Evolutionary conservation across 78 protist species (phyloP).

Genomic region (Dictyostelium purpureum): DNA sequence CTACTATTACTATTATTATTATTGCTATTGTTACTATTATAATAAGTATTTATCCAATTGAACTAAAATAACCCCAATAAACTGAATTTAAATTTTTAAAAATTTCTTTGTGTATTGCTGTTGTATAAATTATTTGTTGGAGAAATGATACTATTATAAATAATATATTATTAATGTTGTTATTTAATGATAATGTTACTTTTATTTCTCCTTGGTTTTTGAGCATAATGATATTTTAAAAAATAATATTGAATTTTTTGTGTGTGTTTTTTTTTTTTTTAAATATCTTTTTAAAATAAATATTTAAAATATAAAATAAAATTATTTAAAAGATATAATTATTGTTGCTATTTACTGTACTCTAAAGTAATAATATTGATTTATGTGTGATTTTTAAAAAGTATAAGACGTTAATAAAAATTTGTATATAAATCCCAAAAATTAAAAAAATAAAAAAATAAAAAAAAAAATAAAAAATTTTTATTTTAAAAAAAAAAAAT

Average conservation of each 20-base stretch:
- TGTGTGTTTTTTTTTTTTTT: background rate
- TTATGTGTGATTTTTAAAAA: no score
- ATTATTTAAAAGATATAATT: no score
- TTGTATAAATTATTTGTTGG: no score
- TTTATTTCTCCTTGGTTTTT: background rate
- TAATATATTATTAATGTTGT: background rate
- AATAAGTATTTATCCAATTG: background rate
- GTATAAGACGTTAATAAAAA: background rate
- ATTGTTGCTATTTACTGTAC: background rate
- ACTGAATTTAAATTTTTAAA: no score
- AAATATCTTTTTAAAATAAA: background rate
- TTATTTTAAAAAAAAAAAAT: no score
- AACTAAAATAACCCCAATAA: constrained; percentile 7
- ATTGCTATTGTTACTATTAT: background rate
- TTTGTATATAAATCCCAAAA: no score
- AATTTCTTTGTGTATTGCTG: no score
- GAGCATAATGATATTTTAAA: background rate
- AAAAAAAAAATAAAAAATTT: no score
- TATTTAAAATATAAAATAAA: no score
- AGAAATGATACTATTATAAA: no score
- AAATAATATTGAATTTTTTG: background rate
- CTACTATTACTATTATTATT: background rate
- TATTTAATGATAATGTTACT: background rate
- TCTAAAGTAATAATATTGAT: no score
- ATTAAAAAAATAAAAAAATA: no score